These are phyloP conservation scores for Cladosporium colombiae DNA, from an alignment of 2,329 filamentous ascomycete species.

Conservation along the genomic window DNA sequence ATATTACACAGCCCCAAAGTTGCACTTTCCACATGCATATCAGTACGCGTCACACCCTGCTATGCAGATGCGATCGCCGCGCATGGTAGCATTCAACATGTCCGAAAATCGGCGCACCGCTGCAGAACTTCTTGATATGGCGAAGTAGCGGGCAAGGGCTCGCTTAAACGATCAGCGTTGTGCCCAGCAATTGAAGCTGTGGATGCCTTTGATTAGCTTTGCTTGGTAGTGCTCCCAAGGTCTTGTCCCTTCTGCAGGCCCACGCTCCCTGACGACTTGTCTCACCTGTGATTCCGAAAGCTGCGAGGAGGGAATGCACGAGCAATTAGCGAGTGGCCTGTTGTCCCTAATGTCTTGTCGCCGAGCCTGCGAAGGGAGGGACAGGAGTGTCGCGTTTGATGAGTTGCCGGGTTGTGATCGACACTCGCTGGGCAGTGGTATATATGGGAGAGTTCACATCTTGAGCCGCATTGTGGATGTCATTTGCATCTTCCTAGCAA, in stretches of 20 bases:
- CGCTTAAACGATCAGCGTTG: constrained; percentile 9
- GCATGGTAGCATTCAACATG: background rate
- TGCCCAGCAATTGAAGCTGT: constrained; percentile 9
- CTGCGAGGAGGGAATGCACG: background rate
- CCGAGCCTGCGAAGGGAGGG: background rate
- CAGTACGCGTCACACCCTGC: background rate
- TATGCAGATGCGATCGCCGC: background rate
- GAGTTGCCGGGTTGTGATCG: background rate
- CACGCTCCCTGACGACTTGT: background rate
- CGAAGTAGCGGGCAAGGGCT: background rate
- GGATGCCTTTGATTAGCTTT: constrained; percentile 7
- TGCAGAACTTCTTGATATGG: background rate
- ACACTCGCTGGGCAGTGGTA: background rate
- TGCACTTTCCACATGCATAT: background rate
- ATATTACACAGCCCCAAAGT: background rate
- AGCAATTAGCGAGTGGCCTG: background rate
- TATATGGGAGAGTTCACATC: background rate
- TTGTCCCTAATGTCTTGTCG: background rate
- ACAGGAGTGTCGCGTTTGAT: background rate
- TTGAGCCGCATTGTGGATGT: background rate
- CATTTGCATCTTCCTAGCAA: background rate
- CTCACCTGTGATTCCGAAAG: background rate
- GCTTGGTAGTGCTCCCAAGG: constrained; percentile 16
- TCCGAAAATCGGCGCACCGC: constrained; percentile 7
- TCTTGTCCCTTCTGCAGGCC: constrained; percentile 15